Evolutionary conservation across 768 basidiomycete genomes (phyloP), one percentile per base, ranked within the genome.

Genomic region (Kwoniella dejecticola): DNA sequence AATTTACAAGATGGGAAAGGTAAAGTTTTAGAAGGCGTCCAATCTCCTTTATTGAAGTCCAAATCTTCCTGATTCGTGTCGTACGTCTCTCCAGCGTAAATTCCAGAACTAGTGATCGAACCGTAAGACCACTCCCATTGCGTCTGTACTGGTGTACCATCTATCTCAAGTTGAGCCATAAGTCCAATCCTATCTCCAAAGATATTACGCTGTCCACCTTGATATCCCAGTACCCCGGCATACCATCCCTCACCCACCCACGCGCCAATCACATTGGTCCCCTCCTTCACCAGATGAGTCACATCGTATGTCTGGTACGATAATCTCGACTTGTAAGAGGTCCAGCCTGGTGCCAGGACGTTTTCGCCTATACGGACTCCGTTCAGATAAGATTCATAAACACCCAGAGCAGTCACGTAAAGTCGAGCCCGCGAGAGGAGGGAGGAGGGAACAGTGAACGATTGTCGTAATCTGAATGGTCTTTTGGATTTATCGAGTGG

Each of bases 61-160:
- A 44, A 3, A 12, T 21, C 60, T 11, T 52, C 59, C 3, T 13
- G n/a, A 13, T 44, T 42, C 7, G 60, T 48, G 41, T 75, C 66
- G 33, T 54, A 66, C 12, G 30, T 50, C 40, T 75, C 73, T 15
- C 73, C 73, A 24, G 70, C 47, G 47, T 70, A 71, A 8, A 75
- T 40, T 38, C 71, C 69, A 1, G 63, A 54, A 26, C 24, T 27
- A 23, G 58, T 33, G 2, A 75, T 50, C 3, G 56, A 40, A 10
- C 65, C 59, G 21, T 49, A 56, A 2, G 36, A 24, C 58, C 52
- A 57, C 23, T 52, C 50, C 69, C 71, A 75, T 6, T 40, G 23
- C 2, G 13, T 15, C 2, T 40, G 41, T 1, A 69, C 56, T 4
- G 62, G 41, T 40, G 64, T 15, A 2, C 67, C 67, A 36, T 69